Percentiles rank a stretch among this genome's conserved stretches.
These are phyloP conservation scores for Omphalea diandra DNA, from an alignment of 441 rosid species.

Conservation along the genomic window DNA sequence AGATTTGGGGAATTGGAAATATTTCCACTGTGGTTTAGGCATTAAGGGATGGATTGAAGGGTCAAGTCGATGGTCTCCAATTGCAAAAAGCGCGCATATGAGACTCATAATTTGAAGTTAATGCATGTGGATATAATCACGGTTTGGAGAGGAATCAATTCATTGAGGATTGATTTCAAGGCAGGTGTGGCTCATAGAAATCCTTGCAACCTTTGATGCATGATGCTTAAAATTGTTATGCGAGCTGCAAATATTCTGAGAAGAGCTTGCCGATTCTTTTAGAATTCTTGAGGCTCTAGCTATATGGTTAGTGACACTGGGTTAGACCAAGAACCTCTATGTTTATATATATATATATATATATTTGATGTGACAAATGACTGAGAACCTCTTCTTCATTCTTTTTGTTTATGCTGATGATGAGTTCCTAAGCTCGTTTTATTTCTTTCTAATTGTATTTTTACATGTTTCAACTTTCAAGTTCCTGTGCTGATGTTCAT, in stretches of 20 bases:
- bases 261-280: conserved; percentile 1
- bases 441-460: not conserved
- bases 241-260: not conserved
- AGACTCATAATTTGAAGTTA: not conserved
- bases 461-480: not conserved
- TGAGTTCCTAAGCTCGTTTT: not conserved
- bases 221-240: not conserved
- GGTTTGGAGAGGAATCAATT: not conserved
- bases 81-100: not conserved
- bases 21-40: not conserved
- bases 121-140: conserved; percentile 16
- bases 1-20: not conserved
- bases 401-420: not conserved
- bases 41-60: conserved; percentile 5
- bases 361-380: not conserved
- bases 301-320: not conserved
- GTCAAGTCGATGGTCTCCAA: conserved; percentile 4
- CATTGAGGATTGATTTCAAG: not conserved
- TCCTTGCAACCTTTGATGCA: not conserved
- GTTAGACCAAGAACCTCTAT: not conserved
- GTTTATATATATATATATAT: not conserved
- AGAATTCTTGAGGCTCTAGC: not conserved
- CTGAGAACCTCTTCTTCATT: not conserved
- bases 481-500: not conserved
- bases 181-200: not conserved